Conservation (phyloP, 768 basidiomycete genomes). For the Neoboletus magnificus region DNA sequence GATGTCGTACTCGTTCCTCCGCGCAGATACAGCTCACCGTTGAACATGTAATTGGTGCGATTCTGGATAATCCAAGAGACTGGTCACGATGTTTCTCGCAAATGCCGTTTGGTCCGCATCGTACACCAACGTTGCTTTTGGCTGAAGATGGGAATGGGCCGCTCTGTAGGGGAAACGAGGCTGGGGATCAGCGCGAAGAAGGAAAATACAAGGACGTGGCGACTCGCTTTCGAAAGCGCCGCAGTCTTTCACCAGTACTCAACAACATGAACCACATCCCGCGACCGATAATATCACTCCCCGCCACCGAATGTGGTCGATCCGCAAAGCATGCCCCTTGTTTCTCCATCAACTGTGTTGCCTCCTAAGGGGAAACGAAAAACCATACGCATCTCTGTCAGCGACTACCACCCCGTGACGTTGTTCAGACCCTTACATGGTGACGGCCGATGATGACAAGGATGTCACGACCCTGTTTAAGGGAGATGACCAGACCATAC, state of each 20-base stretch:
- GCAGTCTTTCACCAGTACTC: slow-evolving; percentile 51
- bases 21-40: slow-evolving; percentile 33
- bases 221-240: slow-evolving; percentile 51
- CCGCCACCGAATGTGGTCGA: slow-evolving; percentile 50
- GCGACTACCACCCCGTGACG: rapidly evolving
- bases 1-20: neutral
- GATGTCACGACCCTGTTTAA: slow-evolving; percentile 23
- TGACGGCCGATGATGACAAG: slow-evolving; percentile 26
- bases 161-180: slow-evolving; percentile 32
- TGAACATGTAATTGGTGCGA: slow-evolving; percentile 22
- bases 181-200: neutral
- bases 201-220: neutral
- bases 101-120: slow-evolving; percentile 42
- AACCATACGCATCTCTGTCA: neutral
- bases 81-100: slow-evolving; percentile 17
- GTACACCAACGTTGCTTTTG: slow-evolving; percentile 44
- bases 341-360: slow-evolving; percentile 59
- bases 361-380: slow-evolving; percentile 22
- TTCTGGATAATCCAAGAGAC: slow-evolving; percentile 24
- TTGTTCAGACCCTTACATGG: neutral
- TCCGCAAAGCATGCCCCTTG: slow-evolving; percentile 52
- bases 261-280: slow-evolving; percentile 58
- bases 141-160: slow-evolving; percentile 51
- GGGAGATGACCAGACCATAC: slow-evolving; percentile 27
- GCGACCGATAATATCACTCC: slow-evolving; percentile 53